Percentiles rank a stretch among this genome's conserved stretches.
Evolutionary conservation across 2,329 filamentous ascomycete species (phyloP).

Genomic region (Penicillium janthinellum): DNA sequence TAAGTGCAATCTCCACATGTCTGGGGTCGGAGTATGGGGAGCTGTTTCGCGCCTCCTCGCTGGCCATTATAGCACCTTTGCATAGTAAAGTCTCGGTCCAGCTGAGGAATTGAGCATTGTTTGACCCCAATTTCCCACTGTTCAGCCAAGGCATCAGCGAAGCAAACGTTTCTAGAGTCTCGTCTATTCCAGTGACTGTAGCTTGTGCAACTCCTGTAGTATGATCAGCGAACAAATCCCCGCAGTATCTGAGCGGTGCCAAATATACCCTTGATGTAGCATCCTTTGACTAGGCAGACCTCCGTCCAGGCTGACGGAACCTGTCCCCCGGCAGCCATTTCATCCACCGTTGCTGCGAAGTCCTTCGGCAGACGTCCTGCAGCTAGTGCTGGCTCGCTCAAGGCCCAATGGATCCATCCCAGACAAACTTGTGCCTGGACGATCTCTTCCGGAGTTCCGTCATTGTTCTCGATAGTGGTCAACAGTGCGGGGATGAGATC

Average conservation of each 20-base stretch:
- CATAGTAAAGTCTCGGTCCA: conserved; percentile 80
- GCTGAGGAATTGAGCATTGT: conserved; percentile 66
- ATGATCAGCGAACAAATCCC: conserved; percentile 14
- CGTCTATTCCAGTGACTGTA: conserved; percentile 44
- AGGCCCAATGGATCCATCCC: conserved; percentile 80
- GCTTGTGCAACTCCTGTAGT: conserved; percentile 50
- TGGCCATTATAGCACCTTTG: conserved; percentile 71
- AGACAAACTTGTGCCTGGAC: conserved; percentile 81
- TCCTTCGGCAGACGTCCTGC: conserved; percentile 64
- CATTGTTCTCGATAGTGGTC: conserved; percentile 61
- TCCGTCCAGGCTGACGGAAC: conserved; percentile 72
- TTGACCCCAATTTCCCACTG: conserved; percentile 37
- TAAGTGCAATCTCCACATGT: conserved; percentile 44
- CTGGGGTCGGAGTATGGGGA: conserved; percentile 25
- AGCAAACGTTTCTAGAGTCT: conserved; percentile 68
- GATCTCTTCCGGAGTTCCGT: conserved; percentile 55
- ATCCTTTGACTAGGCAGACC: conserved; percentile 76
- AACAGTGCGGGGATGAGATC: conserved; percentile 45
- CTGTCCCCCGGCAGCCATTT: conserved; percentile 55
- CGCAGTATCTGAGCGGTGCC: conserved; percentile 5
- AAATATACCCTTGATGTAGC: conserved; percentile 71
- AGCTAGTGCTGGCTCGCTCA: conserved; percentile 68
- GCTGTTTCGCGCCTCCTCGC: conserved; percentile 48
- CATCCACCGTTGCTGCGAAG: conserved; percentile 58
- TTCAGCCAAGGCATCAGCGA: conserved; percentile 65